Conservation (phyloP, 2,329 filamentous ascomycete species). For the Aspergillus sp. region DNA sequence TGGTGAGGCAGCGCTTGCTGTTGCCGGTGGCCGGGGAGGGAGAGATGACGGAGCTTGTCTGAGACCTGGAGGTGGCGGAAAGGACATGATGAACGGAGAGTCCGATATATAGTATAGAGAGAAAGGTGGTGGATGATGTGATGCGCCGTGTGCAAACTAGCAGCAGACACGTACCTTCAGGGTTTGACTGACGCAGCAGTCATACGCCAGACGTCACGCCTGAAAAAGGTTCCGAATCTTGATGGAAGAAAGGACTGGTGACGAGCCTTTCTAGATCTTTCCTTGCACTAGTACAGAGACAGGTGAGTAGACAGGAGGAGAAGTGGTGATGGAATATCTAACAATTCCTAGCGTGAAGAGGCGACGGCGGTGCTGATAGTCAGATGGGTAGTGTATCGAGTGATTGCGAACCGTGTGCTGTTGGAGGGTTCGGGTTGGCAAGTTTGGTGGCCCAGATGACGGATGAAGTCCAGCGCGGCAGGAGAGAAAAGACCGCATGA, state of each 20-base stretch:
- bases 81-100: constrained; percentile 68
- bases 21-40: constrained; percentile 73
- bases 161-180: constrained; percentile 47
- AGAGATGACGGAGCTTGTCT: constrained; percentile 61
- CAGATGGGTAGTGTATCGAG: not conserved
- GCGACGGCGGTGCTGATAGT: not conserved
- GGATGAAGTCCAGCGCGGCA: not conserved
- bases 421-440: not conserved
- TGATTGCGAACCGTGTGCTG: not conserved
- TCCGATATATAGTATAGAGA: constrained; percentile 31
- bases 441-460: not conserved
- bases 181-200: constrained; percentile 37
- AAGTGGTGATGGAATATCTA: not conserved
- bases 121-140: constrained; percentile 27
- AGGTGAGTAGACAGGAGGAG: not conserved
- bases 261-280: not conserved
- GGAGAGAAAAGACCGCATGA: not conserved
- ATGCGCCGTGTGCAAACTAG: constrained; percentile 34
- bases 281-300: not conserved
- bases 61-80: constrained; percentile 80
- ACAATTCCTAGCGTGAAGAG: not conserved
- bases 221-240: constrained; percentile 27
- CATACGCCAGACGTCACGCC: constrained; percentile 38
- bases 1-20: constrained; percentile 44
- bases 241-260: not conserved